phyloP scores from a whole-genome alignment of 2,329 filamentous ascomycete genomes.

The Rhinocladiella mackenziei region DNA sequence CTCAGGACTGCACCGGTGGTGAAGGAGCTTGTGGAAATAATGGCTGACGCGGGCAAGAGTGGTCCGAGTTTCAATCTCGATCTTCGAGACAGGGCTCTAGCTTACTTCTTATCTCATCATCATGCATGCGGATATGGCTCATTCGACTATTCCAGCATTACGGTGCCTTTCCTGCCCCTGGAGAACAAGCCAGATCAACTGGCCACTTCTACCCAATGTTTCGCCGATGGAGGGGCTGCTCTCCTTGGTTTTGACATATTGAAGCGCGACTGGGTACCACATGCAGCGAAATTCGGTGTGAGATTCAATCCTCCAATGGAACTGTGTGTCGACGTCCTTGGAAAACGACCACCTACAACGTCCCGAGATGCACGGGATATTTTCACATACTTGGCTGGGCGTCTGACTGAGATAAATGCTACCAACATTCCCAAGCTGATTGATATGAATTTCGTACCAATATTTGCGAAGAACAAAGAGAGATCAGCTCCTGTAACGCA shows the following conservation, averaged over 20 bases:
- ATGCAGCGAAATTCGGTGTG: conserved; percentile 84
- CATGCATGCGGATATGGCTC: conserved; percentile 69
- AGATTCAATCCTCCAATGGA: conserved; percentile 72
- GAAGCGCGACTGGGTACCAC: conserved; percentile 67
- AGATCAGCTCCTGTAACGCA: conserved; percentile 48
- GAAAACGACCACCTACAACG: conserved; percentile 67
- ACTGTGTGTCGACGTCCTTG: conserved; percentile 69
- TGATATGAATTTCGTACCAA: conserved; percentile 67
- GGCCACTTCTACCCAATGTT: conserved; percentile 72
- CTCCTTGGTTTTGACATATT: conserved; percentile 79
- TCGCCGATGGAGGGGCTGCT: conserved; percentile 70
- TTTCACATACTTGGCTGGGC: conserved; percentile 79
- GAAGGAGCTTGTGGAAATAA: conserved; percentile 71
- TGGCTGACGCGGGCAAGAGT: conserved; percentile 58
- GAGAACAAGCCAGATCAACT: conserved; percentile 58
- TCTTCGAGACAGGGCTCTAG: conserved; percentile 66
- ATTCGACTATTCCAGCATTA: conserved; percentile 56
- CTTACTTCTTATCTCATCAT: conserved; percentile 78
- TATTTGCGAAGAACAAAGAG: conserved; percentile 39
- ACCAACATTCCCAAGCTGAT: conserved; percentile 58
- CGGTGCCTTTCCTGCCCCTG: conserved; percentile 66
- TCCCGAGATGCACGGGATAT: conserved; percentile 63
- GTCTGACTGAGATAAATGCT: conserved; percentile 68
- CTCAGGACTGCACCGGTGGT: conserved; percentile 68
- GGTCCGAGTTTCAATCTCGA: conserved; percentile 39